Conservation (phyloP, 2,329 filamentous ascomycete species). For the Ceratocystis colombiana region DNA sequence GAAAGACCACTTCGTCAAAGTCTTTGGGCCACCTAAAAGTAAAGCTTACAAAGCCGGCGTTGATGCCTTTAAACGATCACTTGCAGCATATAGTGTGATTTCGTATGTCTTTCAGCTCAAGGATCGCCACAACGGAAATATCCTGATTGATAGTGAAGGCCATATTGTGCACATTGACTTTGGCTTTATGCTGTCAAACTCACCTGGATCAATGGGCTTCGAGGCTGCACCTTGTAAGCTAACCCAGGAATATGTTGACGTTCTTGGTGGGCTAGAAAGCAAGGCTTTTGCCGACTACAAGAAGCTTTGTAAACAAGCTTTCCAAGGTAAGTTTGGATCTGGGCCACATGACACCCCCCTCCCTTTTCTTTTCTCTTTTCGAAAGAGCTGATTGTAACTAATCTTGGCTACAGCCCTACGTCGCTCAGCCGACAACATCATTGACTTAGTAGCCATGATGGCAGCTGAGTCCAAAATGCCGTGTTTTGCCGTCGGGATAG, state of each 20-base stretch:
- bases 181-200: slow-evolving; percentile 82
- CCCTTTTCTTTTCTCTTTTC: background rate
- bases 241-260: slow-evolving; percentile 76
- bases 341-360: background rate
- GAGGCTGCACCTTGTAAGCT: slow-evolving; percentile 82
- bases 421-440: slow-evolving; percentile 67
- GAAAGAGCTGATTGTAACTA: slow-evolving; percentile 22
- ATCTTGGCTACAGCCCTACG: slow-evolving; percentile 48
- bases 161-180: slow-evolving; percentile 87
- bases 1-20: slow-evolving; percentile 70
- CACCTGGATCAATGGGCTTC: slow-evolving; percentile 72
- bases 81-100: slow-evolving; percentile 77
- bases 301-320: slow-evolving; percentile 68
- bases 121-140: slow-evolving; percentile 77
- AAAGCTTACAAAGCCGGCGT: slow-evolving; percentile 61
- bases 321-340: slow-evolving; percentile 50
- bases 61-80: slow-evolving; percentile 68
- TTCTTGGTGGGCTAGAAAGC: slow-evolving; percentile 62
- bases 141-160: slow-evolving; percentile 73
- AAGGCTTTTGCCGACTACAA: slow-evolving; percentile 67
- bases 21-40: slow-evolving; percentile 61
- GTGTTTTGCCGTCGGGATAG: slow-evolving; percentile 66
- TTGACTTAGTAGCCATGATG: slow-evolving; percentile 77
- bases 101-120: slow-evolving; percentile 77
- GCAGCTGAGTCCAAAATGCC: slow-evolving; percentile 75